phyloP scores from a whole-genome alignment of 192 early-diverging fungal species.

The Linnemannia exigua region DNA sequence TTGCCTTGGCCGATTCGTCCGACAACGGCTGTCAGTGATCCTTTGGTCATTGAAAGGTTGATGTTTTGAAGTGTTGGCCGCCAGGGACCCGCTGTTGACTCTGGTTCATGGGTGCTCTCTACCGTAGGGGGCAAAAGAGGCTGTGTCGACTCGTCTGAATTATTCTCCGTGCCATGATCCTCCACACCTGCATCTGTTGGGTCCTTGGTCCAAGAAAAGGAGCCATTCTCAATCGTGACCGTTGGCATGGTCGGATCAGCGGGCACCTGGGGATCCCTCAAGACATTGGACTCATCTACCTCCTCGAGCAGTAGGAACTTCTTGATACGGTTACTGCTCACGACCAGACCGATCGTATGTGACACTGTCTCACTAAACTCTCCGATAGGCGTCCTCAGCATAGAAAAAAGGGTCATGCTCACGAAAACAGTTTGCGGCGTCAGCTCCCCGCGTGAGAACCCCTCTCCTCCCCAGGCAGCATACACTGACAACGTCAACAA shows the following conservation, averaged over 20 bases:
- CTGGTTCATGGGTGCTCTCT: background rate
- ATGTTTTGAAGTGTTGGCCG: constrained; percentile 39
- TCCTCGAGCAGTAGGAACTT: constrained; percentile 57
- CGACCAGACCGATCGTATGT: constrained; percentile 62
- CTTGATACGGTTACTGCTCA: constrained; percentile 68
- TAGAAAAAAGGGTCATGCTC: constrained; percentile 73
- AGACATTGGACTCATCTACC: constrained; percentile 4
- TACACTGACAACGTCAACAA: constrained; percentile 32
- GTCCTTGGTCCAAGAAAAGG: constrained; percentile 19
- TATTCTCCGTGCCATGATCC: background rate
- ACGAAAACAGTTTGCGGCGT: constrained; percentile 71
- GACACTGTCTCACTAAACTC: constrained; percentile 71
- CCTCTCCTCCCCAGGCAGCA: constrained; percentile 45
- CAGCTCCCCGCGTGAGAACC: constrained; percentile 23
- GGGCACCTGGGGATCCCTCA: background rate
- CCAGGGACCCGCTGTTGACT: background rate
- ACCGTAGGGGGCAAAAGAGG: constrained; percentile 3
- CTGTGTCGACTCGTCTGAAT: background rate
- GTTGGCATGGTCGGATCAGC: background rate
- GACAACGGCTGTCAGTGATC: constrained; percentile 68
- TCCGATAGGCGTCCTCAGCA: constrained; percentile 67
- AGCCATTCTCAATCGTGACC: constrained; percentile 14
- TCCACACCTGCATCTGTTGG: background rate
- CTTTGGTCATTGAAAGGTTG: constrained; percentile 54
- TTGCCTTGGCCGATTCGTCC: constrained; percentile 74